These are phyloP conservation scores for Phytophthora pistaciae DNA, from an alignment of 352 stramenopile genomes.

Conservation along the genomic window DNA sequence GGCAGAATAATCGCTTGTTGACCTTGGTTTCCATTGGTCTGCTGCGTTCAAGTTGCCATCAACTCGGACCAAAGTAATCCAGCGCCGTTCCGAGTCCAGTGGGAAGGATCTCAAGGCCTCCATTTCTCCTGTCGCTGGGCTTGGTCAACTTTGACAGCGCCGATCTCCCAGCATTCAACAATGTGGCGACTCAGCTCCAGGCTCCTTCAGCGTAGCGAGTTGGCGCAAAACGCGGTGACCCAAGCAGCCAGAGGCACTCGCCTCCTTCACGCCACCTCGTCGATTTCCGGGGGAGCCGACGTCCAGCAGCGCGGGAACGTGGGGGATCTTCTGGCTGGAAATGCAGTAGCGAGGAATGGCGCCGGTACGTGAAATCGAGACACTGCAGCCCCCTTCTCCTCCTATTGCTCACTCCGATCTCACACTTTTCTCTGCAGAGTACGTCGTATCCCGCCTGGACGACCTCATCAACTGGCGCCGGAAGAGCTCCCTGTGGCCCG, in stretches of 20 bases:
- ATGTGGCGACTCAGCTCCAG: conserved; percentile 12
- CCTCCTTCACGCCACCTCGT: neutral
- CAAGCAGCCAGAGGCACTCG: neutral
- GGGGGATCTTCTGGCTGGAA: conserved; percentile 56
- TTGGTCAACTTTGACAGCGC: neutral
- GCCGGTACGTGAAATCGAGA: conserved; percentile 46
- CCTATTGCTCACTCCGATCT: neutral
- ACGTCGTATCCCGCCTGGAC: conserved; percentile 96
- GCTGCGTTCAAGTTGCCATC: conserved; percentile 2
- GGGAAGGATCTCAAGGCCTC: neutral
- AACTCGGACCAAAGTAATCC: conserved; percentile 7
- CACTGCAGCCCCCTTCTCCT: neutral
- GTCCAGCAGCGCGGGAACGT: conserved; percentile 41
- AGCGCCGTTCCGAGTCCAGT: neutral
- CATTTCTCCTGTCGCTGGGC: conserved; percentile 6
- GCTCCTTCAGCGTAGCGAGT: conserved; percentile 1
- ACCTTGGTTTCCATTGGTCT: conserved; percentile 1
- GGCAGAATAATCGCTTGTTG: neutral
- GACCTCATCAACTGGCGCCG: conserved; percentile 98
- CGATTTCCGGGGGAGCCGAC: neutral
- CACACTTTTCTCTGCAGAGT: conserved; percentile 74
- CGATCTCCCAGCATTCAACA: neutral
- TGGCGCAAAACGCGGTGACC: neutral
- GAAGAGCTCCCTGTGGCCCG: conserved; percentile 95
- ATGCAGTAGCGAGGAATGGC: conserved; percentile 66